Evolutionary conservation across 139 green algal genomes (phyloP).

Genomic region (Chlamydomonas urium): DNA sequence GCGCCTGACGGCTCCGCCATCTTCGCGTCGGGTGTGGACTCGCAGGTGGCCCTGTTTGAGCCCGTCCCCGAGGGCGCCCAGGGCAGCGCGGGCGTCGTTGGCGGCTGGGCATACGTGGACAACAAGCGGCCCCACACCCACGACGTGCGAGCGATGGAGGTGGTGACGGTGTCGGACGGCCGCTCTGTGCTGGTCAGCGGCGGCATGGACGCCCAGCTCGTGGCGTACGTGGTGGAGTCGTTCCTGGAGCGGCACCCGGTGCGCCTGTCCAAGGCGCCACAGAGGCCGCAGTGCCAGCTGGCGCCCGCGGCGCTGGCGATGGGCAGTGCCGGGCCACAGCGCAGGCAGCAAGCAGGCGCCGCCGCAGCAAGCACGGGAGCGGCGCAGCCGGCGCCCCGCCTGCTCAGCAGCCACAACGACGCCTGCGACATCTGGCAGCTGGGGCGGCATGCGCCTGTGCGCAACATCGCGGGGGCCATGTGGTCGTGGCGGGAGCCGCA

Average conservation of each 20-base stretch:
- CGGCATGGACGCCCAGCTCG: constrained; percentile 52
- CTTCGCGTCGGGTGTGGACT: constrained; percentile 84
- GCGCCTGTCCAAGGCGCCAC: constrained; percentile 57
- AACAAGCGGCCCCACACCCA: constrained; percentile 80
- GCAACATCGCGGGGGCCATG: background rate
- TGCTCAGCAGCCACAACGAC: constrained; percentile 16
- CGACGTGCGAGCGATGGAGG: constrained; percentile 69
- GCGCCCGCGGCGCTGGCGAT: constrained; percentile 7
- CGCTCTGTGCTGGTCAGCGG: constrained; percentile 65
- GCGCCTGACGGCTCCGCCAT: constrained; percentile 63
- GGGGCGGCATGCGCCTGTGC: background rate
- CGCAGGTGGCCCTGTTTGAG: constrained; percentile 37
- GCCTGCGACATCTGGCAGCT: constrained; percentile 25
- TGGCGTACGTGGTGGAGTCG: constrained; percentile 27
- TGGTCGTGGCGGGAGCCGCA: background rate
- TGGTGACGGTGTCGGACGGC: constrained; percentile 29
- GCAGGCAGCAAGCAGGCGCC: background rate
- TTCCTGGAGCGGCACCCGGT: constrained; percentile 52
- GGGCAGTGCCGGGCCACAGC: background rate
- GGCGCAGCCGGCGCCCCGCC: background rate
- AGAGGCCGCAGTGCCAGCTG: constrained; percentile 61
- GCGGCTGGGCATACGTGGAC: constrained; percentile 68
- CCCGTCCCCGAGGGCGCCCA: background rate
- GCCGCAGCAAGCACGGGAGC: background rate
- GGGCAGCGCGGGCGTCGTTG: background rate